Percentiles rank a stretch among this genome's conserved stretches.
These are phyloP conservation scores for Adansonia digitata DNA, from an alignment of 345 rosid species.

Conservation along the genomic window DNA sequence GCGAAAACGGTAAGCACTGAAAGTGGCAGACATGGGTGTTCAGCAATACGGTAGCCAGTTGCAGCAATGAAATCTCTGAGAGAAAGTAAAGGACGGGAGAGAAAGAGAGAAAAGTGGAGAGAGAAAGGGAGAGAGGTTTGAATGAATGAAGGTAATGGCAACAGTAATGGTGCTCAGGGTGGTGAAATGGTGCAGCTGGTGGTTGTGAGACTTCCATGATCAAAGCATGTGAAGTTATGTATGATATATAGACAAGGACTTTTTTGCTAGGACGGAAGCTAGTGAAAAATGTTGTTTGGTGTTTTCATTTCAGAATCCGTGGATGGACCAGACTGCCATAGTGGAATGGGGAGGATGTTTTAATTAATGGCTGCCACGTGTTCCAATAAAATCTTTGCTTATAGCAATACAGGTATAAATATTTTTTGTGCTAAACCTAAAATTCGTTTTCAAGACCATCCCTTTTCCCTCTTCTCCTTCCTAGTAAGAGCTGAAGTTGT, in stretches of 20 bases:
- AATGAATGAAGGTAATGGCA: slow-evolving; percentile 7
- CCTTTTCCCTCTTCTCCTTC: slow-evolving; percentile 2
- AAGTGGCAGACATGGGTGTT: slow-evolving; percentile 69
- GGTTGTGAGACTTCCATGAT: slow-evolving; percentile 61
- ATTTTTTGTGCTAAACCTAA: background rate
- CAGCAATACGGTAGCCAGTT: slow-evolving; percentile 37
- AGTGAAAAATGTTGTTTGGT: slow-evolving; percentile 37
- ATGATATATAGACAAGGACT: slow-evolving; percentile 36
- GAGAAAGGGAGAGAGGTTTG: background rate
- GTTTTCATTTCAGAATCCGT: slow-evolving; percentile 52
- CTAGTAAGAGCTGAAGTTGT: slow-evolving; percentile 17
- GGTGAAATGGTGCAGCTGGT: slow-evolving; percentile 28
- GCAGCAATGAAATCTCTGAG: slow-evolving; percentile 25
- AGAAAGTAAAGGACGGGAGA: slow-evolving; percentile 4
- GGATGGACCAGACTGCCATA: slow-evolving; percentile 43
- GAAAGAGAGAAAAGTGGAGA: background rate
- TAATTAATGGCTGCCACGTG: slow-evolving; percentile 46
- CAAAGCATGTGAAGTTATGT: slow-evolving; percentile 49
- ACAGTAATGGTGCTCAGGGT: slow-evolving; percentile 32
- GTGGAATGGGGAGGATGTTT: slow-evolving; percentile 25
- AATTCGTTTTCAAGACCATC: slow-evolving; percentile 11
- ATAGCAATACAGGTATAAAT: slow-evolving; percentile 15
- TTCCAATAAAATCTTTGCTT: slow-evolving; percentile 34
- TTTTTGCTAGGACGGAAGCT: slow-evolving; percentile 41
- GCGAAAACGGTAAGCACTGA: slow-evolving; percentile 21